Evolutionary conservation across 768 basidiomycete genomes (phyloP), one percentile per base, ranked within the genome.

Genomic region (Punctularia strigosozonata): DNA sequence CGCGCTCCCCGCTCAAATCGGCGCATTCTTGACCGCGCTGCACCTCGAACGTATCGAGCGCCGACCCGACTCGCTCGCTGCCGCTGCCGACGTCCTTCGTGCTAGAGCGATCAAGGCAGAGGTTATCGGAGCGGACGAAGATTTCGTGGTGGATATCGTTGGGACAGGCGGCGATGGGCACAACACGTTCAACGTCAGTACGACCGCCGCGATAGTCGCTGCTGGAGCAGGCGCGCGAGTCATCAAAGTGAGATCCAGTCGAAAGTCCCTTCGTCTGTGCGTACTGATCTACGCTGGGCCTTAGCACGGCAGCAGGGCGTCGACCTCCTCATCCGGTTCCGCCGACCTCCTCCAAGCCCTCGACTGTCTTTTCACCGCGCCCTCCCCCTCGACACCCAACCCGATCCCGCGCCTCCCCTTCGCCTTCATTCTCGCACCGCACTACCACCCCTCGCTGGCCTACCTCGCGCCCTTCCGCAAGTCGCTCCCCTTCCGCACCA

Each of bases 131-230:
- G 56, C 55, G 2, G 71, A 78, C 31, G 57, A 64, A 4, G 87
- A 92, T 55, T 87, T 65, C 43, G 54, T 65, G 26, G 73, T 80
- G 17, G 82, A 85, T 53, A 87, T 94, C 42, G 90, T 94, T 17
- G 90, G 90, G 2, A 91, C 89, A 0, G 90, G 94, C 8, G 94
- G 95, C 5, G 95, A 97, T 59, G 91, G 91, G 0, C 77, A 91
- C 58, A 86, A 97, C 52, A 80, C 92, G 0, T 97, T 91, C 71
- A 97, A 98, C 55, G 92, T 97, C 38, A 92, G 89, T 54, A 97
- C 94, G 1, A 81, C 88, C 2, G 92, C 94, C 2, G 92, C 75
- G 1, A 73, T 99, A 44, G 86, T 97, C 15, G 94, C 92, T 21
- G 90, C 91, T 18, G 94, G 92, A 12, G 86, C 91, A 5, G 94